Evolutionary conservation across 2,329 filamentous ascomycete genomes (phyloP).

Genomic region (Acarospora socialis): DNA sequence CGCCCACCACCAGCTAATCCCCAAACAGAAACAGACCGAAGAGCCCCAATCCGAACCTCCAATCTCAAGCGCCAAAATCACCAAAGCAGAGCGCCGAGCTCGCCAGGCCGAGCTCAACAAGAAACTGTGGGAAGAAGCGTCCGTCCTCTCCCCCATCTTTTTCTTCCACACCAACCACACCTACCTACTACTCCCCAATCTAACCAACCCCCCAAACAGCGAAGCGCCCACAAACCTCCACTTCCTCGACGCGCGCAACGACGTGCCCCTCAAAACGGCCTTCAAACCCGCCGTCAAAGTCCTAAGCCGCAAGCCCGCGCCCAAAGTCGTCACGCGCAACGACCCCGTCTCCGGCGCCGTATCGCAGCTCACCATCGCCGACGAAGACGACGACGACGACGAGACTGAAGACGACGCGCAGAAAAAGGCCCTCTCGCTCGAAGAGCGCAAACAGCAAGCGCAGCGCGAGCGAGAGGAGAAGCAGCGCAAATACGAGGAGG

Average conservation of each 20-base stretch:
- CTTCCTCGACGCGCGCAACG: slow-evolving; percentile 53
- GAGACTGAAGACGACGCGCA: slow-evolving; percentile 51
- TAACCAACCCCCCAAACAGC: slow-evolving; percentile 27
- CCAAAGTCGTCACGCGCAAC: slow-evolving; percentile 44
- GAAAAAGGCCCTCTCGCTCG: slow-evolving; percentile 50
- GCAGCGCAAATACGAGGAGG: slow-evolving; percentile 79
- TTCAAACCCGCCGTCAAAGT: slow-evolving; percentile 77
- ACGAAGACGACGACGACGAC: slow-evolving; percentile 26
- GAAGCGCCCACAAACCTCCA: slow-evolving; percentile 62
- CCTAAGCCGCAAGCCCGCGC: slow-evolving; percentile 64
- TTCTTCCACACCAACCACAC: slow-evolving; percentile 6
- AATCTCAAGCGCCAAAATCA: slow-evolving; percentile 36
- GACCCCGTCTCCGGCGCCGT: slow-evolving; percentile 29
- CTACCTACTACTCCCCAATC: slow-evolving; percentile 4
- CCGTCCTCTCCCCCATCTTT: slow-evolving; percentile 16
- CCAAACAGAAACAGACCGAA: slow-evolving; percentile 23
- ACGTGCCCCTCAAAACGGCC: slow-evolving; percentile 49
- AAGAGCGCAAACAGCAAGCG: slow-evolving; percentile 65
- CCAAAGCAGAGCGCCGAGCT: slow-evolving; percentile 63
- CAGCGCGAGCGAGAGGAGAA: slow-evolving; percentile 75
- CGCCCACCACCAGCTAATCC: slow-evolving; percentile 23
- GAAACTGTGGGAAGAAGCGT: slow-evolving; percentile 83
- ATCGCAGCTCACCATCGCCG: slow-evolving; percentile 30
- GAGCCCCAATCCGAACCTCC: slow-evolving; percentile 21
- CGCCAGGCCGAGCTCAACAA: slow-evolving; percentile 73